Percentiles rank a stretch among this genome's conserved stretches.
Conservation (phyloP, 1,284 basidiomycete genomes). For the Vanrija sp. region DNA sequence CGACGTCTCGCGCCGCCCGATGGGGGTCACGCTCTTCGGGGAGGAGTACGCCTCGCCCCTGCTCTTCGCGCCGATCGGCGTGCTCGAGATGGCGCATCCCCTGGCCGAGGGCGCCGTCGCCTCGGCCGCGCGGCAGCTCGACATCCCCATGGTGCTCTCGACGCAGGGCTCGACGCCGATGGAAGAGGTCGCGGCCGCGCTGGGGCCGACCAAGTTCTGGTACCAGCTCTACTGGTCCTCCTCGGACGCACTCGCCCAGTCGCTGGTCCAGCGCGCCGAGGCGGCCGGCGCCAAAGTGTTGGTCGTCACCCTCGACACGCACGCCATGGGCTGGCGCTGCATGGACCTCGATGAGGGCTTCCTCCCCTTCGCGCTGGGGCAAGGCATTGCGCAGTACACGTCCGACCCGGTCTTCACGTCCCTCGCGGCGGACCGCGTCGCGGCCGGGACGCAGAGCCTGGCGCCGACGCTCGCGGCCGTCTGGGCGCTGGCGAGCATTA, state of each 20-base stretch:
- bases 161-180: slow-evolving; percentile 66
- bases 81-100: slow-evolving; percentile 63
- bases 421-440: slow-evolving; percentile 5
- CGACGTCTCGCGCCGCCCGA: slow-evolving; percentile 60
- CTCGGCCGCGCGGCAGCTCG: slow-evolving; percentile 60
- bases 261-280: slow-evolving; percentile 53
- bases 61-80: slow-evolving; percentile 68
- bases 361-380: slow-evolving; percentile 8
- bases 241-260: slow-evolving; percentile 43
- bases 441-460: not conserved
- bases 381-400: slow-evolving; percentile 15
- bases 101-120: slow-evolving; percentile 64
- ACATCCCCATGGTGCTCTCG: slow-evolving; percentile 67
- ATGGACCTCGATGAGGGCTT: slow-evolving; percentile 12
- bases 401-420: slow-evolving; percentile 12
- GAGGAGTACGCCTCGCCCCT: slow-evolving; percentile 62
- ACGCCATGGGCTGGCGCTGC: slow-evolving; percentile 58
- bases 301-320: slow-evolving; percentile 59
- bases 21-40: slow-evolving; percentile 63
- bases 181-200: slow-evolving; percentile 66
- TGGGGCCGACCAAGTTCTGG: slow-evolving; percentile 62
- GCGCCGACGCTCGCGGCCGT: slow-evolving; percentile 2
- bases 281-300: slow-evolving; percentile 51
- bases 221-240: slow-evolving; percentile 74
- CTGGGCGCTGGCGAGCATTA: slow-evolving; percentile 3